A percentile compares a stretch with the other conserved stretches of the same genome.
These are phyloP conservation scores for Anacardium occidentale DNA, from an alignment of 345 rosid genomes.

Conservation along the genomic window DNA sequence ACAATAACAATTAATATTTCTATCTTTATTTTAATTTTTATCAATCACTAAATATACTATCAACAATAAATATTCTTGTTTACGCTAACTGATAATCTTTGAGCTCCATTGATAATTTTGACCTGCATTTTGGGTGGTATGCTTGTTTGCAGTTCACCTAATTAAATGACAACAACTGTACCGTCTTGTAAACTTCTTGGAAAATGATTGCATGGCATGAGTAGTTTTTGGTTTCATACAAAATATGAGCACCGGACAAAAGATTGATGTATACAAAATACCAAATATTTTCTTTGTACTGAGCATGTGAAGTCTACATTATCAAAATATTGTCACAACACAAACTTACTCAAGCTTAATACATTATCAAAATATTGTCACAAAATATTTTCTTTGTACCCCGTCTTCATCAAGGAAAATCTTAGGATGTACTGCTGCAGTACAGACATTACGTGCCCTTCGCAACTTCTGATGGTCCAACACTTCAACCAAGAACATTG, in stretches of 20 bases:
- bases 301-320: neutral
- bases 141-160: neutral
- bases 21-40: too few species aligned
- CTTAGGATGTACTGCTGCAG: slow-evolving; percentile 75
- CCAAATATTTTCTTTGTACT: neutral
- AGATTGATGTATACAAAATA: neutral
- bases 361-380: neutral
- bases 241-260: neutral
- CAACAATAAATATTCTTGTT: too few species aligned
- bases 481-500: slow-evolving; percentile 64
- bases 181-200: neutral
- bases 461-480: slow-evolving; percentile 72
- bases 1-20: too few species aligned
- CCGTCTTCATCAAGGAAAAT: slow-evolving; percentile 41
- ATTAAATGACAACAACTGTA: neutral
- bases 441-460: slow-evolving; percentile 65
- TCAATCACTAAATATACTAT: too few species aligned
- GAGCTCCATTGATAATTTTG: neutral
- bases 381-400: slow-evolving; percentile 3
- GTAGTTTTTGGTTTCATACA: neutral
- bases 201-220: neutral
- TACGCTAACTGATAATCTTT: neutral
- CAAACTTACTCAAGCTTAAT: too few species aligned
- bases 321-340: too few species aligned
- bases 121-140: neutral